Evolutionary conservation across 257 asterid species (phyloP), one percentile per base, ranked within the genome.

Genomic region (Gardenia jasminoides): DNA sequence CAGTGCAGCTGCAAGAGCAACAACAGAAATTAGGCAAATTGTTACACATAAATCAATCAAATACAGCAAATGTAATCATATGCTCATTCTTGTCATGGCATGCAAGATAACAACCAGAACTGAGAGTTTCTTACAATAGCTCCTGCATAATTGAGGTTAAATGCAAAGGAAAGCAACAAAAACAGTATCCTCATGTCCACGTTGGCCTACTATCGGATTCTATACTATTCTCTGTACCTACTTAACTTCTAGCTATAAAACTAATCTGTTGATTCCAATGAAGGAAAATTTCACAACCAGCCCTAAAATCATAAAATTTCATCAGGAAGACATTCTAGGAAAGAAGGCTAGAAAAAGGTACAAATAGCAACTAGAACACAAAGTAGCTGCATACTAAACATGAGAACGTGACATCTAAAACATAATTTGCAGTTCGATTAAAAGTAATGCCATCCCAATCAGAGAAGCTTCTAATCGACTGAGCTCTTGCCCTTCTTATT

Each of bases 1-100:
- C 86, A 95, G 86, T 52, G 90, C 98, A 90, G 99, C 99, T 95
- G 92, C 88, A 83, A 54, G 65, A 82, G 39, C 58, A 78, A 43
- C 3, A 36, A 67, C 65, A 80, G 26, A 73, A 39, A 33, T 82
- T 61, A 67, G 36, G 75, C 47, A 26, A 54, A 54, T 54, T 24
- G 41, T 75, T 20, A 67, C 76, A 50, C 36, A 43, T 72, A 67
- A 1, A 22, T 62, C 30, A 52, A 33, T 36, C 13, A 54, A 24
- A 67, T 22, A 11, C 43, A 30, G 36, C 59, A 67, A 9, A 68
- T 16, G 73, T 7, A 10, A 31, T 26, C 10, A 39, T 26, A 66
- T 31, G 67, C 73, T 11, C 26, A 56, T 19, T 17, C 26, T 3
- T 56, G 26, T 9, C 8, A 31, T 36, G 31, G 36, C 28, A 28